Conservation (phyloP, 495 filamentous ascomycete genomes). For the Penicillium egyptiacum region DNA sequence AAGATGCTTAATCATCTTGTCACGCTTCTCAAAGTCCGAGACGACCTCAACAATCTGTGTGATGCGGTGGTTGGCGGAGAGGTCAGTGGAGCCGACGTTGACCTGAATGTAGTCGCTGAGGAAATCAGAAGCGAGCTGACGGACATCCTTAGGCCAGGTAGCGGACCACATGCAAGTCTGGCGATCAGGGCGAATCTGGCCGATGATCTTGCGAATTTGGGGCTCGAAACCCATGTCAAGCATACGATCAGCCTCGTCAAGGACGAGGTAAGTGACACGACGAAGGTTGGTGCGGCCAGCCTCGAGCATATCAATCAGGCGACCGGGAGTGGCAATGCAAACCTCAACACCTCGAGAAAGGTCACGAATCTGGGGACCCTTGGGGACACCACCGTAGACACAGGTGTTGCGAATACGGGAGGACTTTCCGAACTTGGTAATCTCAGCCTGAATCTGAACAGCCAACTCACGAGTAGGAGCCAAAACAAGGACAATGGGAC, state of each 20-base stretch:
- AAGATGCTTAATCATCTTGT: constrained; percentile 94
- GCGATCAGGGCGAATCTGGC: constrained; percentile 96
- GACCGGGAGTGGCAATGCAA: constrained; percentile 96
- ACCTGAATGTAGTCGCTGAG: constrained; percentile 97
- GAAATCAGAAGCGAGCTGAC: constrained; percentile 92
- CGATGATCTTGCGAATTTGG: constrained; percentile 96
- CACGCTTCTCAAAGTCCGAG: constrained; percentile 95
- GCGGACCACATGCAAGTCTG: constrained; percentile 99
- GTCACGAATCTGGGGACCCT: constrained; percentile 93
- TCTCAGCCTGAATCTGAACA: constrained; percentile 97
- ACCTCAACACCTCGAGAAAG: constrained; percentile 93
- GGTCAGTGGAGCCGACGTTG: constrained; percentile 95
- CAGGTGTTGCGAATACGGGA: constrained; percentile 98
- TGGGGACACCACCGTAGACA: constrained; percentile 98
- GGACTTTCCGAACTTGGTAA: constrained; percentile 99
- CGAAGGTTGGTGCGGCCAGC: constrained; percentile 96
- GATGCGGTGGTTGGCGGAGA: constrained; percentile 98
- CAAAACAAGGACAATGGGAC: constrained; percentile 92
- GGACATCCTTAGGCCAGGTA: constrained; percentile 99
- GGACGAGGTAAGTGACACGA: constrained; percentile 94
- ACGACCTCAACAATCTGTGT: constrained; percentile 96
- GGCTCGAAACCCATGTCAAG: constrained; percentile 99
- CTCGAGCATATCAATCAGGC: constrained; percentile 98
- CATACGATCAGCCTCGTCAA: constrained; percentile 99
- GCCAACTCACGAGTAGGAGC: constrained; percentile 96